Conservation (phyloP, 2,329 filamentous ascomycete genomes). For the Pseudohalonectria lignicola region DNA sequence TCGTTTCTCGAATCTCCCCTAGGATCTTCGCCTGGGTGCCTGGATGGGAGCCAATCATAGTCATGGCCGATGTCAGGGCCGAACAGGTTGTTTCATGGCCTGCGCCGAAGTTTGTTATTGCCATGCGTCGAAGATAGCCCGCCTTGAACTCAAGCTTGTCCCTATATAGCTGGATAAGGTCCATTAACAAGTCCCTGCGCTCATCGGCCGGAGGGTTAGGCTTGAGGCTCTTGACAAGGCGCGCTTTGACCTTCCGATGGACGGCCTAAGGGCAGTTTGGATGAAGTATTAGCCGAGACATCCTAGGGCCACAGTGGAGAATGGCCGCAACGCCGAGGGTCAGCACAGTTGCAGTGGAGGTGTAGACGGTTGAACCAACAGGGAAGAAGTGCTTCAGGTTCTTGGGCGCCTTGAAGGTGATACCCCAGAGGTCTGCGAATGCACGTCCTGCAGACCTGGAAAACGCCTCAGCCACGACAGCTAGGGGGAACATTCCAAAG, state of each 20-base stretch:
- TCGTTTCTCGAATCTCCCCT: constrained; percentile 14
- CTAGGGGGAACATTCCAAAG: constrained; percentile 35
- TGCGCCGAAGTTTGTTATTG: constrained; percentile 43
- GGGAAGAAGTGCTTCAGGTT: constrained; percentile 38
- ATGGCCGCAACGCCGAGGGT: neutral
- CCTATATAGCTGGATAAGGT: constrained; percentile 33
- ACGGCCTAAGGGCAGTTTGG: constrained; percentile 23
- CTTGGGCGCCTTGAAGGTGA: constrained; percentile 31
- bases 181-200: constrained; percentile 29
- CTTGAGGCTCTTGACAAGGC: neutral
- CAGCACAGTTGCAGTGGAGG: no score
- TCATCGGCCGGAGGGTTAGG: constrained; percentile 13
- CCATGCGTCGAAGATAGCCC: constrained; percentile 37
- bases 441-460: constrained; percentile 22
- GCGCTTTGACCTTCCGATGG: constrained; percentile 2
- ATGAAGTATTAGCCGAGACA: neutral
- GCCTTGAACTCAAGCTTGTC: constrained; percentile 33
- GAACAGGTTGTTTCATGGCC: constrained; percentile 44
- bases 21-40: constrained; percentile 19
- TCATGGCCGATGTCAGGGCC: constrained; percentile 35
- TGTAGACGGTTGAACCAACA: no score
- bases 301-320: no score
- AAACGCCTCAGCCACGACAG: constrained; percentile 26
- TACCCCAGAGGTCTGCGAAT: constrained; percentile 30
- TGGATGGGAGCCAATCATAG: constrained; percentile 30